Conservation (phyloP, 2,329 filamentous ascomycete genomes). For the Colletotrichum tabaci region DNA sequence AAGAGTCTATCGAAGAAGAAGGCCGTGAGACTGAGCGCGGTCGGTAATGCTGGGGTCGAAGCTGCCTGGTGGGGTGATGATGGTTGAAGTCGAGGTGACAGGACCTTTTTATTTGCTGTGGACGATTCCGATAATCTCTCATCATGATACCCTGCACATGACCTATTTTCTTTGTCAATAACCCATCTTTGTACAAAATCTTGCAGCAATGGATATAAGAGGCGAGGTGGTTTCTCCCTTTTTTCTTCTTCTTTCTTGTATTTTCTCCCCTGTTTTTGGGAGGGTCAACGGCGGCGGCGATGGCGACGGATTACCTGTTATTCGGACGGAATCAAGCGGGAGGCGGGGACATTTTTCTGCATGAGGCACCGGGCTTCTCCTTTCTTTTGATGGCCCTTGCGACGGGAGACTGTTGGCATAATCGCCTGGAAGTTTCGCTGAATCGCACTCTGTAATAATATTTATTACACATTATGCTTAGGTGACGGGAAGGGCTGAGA, state of each 20-base stretch:
- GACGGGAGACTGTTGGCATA: no score
- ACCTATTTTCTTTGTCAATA: conserved; percentile 37
- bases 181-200: conserved; percentile 32
- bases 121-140: conserved; percentile 37
- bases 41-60: conserved; percentile 51
- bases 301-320: conserved; percentile 9
- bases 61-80: conserved; percentile 60
- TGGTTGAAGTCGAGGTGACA: conserved; percentile 29
- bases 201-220: conserved; percentile 13
- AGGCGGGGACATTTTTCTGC: conserved; percentile 20
- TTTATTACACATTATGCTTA: no score
- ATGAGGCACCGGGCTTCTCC: background rate
- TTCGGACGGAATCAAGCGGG: conserved; percentile 28
- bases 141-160: conserved; percentile 42
- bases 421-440: no score
- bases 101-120: conserved; percentile 1
- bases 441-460: no score
- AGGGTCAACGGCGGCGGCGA: background rate
- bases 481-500: no score
- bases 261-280: conserved; percentile 1
- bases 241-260: no score
- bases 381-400: background rate
- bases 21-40: conserved; percentile 59
- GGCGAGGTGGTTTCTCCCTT: conserved; percentile 2
- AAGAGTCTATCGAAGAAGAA: conserved; percentile 53